Evolutionary conservation across 2,329 filamentous ascomycete species (phyloP).

Genomic region (Trichoderma sp.): DNA sequence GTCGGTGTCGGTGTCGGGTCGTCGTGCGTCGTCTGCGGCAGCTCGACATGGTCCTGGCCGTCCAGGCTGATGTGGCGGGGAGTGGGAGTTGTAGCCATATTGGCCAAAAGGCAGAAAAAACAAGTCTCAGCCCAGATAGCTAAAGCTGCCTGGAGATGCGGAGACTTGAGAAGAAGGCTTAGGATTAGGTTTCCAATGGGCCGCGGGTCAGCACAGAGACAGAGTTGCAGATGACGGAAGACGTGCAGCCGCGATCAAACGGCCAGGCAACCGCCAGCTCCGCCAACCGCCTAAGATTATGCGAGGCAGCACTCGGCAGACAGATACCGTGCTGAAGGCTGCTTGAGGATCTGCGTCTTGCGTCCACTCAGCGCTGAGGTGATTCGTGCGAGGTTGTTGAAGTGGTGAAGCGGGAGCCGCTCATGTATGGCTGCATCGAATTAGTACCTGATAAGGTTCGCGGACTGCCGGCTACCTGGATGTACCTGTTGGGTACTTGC

Average conservation of each 20-base stretch:
- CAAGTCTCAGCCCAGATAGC: neutral
- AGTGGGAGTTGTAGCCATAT: constrained; percentile 18
- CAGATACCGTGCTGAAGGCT: neutral
- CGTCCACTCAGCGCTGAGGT: neutral
- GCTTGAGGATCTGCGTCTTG: neutral
- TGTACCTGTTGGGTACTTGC: neutral
- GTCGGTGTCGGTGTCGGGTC: constrained; percentile 39
- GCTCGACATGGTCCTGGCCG: constrained; percentile 37
- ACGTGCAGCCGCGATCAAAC: constrained; percentile 8
- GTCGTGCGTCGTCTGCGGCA: constrained; percentile 44
- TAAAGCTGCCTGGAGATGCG: constrained; percentile 14
- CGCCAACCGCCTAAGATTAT: constrained; percentile 1
- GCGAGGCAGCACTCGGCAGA: constrained; percentile 1
- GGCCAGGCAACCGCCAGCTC: constrained; percentile 14
- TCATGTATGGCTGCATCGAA: constrained; percentile 14
- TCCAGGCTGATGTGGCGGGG: constrained; percentile 28
- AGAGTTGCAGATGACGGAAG: constrained; percentile 1
- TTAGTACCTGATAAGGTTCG: constrained; percentile 19
- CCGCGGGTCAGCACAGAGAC: constrained; percentile 5
- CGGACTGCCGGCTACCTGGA: neutral
- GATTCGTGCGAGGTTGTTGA: neutral
- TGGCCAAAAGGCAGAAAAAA: neutral
- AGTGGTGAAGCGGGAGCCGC: neutral
- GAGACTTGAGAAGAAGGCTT: neutral
- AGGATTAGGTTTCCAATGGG: neutral